phyloP scores from a whole-genome alignment of 768 basidiomycete species.

The Suillus bovinus region DNA sequence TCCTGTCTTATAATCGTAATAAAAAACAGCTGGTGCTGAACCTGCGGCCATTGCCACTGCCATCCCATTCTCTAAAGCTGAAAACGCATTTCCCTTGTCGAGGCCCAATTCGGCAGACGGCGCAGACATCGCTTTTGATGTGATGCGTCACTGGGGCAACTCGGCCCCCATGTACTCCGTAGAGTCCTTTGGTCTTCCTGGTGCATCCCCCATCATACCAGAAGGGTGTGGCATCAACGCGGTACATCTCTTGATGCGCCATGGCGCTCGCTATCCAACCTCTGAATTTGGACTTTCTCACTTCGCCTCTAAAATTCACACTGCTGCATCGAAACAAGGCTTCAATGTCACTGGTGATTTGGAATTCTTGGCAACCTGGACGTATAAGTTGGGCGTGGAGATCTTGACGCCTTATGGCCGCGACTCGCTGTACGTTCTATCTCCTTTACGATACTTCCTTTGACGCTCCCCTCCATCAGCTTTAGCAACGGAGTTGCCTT shows the following conservation, averaged over 20 bases:
- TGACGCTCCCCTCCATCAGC: constrained; percentile 12
- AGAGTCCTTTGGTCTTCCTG: constrained; percentile 49
- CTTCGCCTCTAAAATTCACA: constrained; percentile 31
- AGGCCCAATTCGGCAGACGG: constrained; percentile 37
- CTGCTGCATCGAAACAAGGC: constrained; percentile 23
- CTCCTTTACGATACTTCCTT: background rate
- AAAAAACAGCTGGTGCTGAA: constrained; percentile 43
- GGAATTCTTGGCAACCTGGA: constrained; percentile 46
- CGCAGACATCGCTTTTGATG: constrained; percentile 40
- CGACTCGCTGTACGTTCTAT: constrained; percentile 34
- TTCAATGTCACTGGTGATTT: constrained; percentile 38
- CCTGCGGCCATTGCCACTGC: constrained; percentile 43
- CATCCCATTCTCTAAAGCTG: constrained; percentile 37
- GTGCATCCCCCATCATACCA: constrained; percentile 47
- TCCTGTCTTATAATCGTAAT: background rate
- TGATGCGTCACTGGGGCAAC: constrained; percentile 48
- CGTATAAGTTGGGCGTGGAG: constrained; percentile 46
- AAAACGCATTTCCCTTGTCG: constrained; percentile 43
- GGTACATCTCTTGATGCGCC: constrained; percentile 42
- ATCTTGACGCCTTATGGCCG: constrained; percentile 50
- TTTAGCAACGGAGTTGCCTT: constrained; percentile 47
- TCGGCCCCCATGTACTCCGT: constrained; percentile 54
- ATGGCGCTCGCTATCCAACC: constrained; percentile 46
- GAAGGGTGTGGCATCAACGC: constrained; percentile 46
- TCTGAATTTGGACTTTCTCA: constrained; percentile 24